phyloP scores from a whole-genome alignment of 495 filamentous ascomycete species.

The Neurospora discreta region DNA sequence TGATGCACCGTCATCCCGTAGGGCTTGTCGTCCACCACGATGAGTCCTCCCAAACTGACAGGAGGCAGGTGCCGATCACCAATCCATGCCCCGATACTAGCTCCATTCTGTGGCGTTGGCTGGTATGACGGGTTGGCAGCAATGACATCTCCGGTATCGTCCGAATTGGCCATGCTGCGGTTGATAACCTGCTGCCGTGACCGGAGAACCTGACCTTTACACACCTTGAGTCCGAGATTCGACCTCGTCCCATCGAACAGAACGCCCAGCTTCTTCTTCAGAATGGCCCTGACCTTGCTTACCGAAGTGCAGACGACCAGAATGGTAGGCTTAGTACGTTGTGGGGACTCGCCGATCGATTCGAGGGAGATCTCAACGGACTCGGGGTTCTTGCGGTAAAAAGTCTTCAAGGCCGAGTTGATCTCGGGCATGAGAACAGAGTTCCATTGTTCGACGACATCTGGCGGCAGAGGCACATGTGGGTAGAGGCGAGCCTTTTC shows the following conservation, averaged over 20 bases:
- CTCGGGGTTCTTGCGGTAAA: constrained; percentile 54
- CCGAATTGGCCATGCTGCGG: constrained; percentile 25
- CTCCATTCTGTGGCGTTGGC: constrained; percentile 66
- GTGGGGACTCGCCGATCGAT: constrained; percentile 57
- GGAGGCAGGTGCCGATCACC: constrained; percentile 76
- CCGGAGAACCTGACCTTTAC: constrained; percentile 57
- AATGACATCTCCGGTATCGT: constrained; percentile 19
- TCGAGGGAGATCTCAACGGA: constrained; percentile 66
- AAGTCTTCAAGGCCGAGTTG: constrained; percentile 46
- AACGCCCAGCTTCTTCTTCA: constrained; percentile 54
- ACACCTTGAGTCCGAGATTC: constrained; percentile 46
- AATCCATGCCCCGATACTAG: constrained; percentile 84
- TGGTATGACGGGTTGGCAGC: constrained; percentile 58
- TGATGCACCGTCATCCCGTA: constrained; percentile 95
- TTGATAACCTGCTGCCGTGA: constrained; percentile 39
- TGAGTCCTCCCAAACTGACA: constrained; percentile 78
- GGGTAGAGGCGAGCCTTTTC: constrained; percentile 39
- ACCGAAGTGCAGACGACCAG: constrained; percentile 67
- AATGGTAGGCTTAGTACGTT: constrained; percentile 59
- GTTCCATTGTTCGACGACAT: constrained; percentile 61
- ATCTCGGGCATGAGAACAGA: constrained; percentile 58
- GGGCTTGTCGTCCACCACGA: constrained; percentile 69
- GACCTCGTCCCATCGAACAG: constrained; percentile 47
- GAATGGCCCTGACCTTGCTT: constrained; percentile 54
- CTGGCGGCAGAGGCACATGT: constrained; percentile 42